A percentile compares a stretch with the other conserved stretches of the same genome.
Conservation (phyloP, 257 asterid species). For the Schizonepeta tenuifolia region DNA sequence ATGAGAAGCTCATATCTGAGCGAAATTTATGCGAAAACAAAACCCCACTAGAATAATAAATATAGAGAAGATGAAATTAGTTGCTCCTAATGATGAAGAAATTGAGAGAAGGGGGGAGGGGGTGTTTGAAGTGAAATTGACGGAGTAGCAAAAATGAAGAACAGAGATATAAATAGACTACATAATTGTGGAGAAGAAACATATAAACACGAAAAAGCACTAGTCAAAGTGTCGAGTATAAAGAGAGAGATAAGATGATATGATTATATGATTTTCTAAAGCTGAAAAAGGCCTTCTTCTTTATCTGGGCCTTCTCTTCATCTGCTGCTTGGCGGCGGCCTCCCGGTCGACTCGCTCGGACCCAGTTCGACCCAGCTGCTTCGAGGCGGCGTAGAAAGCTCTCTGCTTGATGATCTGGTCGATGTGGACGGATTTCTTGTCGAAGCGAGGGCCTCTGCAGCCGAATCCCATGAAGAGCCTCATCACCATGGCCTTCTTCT, state of each 20-base stretch:
- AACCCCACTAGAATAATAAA: conserved; percentile 11
- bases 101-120: conserved; percentile 8
- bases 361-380: conserved; percentile 34
- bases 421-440: conserved; percentile 44
- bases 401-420: background rate
- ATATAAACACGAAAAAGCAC: conserved; percentile 14
- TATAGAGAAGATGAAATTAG: background rate
- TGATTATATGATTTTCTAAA: conserved; percentile 4
- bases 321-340: conserved; percentile 7
- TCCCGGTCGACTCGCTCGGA: conserved; percentile 33
- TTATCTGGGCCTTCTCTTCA: too few species aligned
- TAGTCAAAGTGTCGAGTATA: conserved; percentile 28
- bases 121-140: background rate
- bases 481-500: conserved; percentile 43
- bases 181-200: conserved; percentile 25
- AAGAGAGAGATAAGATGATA: conserved; percentile 31
- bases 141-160: conserved; percentile 37
- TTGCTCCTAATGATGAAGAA: conserved; percentile 26
- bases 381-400: background rate
- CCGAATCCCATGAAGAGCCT: conserved; percentile 51
- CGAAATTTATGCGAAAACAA: conserved; percentile 15
- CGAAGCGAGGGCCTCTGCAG: conserved; percentile 64
- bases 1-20: conserved; percentile 37
- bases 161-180: conserved; percentile 17
- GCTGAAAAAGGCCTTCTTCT: conserved; percentile 23